Percentiles rank a stretch among this genome's conserved stretches.
These are phyloP conservation scores for Excoecaria agallocha DNA, from an alignment of 345 rosid species.

Conservation along the genomic window DNA sequence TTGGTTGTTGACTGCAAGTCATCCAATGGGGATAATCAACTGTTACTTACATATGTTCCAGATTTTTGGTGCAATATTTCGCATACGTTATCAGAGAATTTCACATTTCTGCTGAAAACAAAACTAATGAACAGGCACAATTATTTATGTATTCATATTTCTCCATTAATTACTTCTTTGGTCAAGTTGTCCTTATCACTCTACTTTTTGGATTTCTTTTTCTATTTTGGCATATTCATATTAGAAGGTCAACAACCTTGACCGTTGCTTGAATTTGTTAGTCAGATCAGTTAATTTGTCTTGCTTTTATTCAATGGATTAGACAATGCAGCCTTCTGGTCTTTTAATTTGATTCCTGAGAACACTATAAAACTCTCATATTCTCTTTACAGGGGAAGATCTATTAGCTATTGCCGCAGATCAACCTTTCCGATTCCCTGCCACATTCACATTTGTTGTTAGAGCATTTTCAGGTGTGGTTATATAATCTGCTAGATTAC, in stretches of 20 bases:
- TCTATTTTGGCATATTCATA: neutral
- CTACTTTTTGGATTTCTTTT: neutral
- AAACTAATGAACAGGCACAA: neutral
- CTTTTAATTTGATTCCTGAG: neutral
- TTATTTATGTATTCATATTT: neutral
- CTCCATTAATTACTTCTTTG: neutral
- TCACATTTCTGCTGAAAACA: conserved; percentile 1
- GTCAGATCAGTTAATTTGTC: neutral
- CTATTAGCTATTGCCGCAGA: conserved; percentile 91
- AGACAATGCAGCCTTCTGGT: neutral
- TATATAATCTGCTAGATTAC: conserved; percentile 5
- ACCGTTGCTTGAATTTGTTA: neutral
- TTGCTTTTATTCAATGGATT: neutral
- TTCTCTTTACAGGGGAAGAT: conserved; percentile 78
- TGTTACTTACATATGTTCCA: neutral
- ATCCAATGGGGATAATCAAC: neutral
- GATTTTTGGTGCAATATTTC: neutral
- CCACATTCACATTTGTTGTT: conserved; percentile 97
- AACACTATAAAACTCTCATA: conserved; percentile 15
- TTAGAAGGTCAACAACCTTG: neutral
- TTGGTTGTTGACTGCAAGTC: conserved; percentile 1
- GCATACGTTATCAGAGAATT: neutral
- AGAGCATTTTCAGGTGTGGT: conserved; percentile 92
- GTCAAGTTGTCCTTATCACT: neutral
- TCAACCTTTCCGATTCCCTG: conserved; percentile 98